Evolutionary conservation across 495 filamentous ascomycete genomes (phyloP), one percentile per base, ranked within the genome.

Genomic region (Talaromyces trachyspermus): DNA sequence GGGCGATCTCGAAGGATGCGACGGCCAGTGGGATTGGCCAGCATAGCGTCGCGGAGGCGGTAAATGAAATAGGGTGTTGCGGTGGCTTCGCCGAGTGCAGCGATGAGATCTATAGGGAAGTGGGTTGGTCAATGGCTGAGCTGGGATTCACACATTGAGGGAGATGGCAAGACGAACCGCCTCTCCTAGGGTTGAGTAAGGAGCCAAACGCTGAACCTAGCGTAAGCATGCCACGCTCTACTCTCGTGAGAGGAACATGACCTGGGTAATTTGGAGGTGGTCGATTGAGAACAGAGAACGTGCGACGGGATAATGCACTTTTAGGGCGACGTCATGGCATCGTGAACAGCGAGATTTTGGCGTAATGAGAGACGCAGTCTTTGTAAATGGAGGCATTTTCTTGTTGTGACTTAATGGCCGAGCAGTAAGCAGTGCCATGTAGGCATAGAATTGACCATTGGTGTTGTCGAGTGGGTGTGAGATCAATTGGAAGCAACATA

Each of bases 61-160:
- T 86, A 80, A 63, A 96, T 89, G 70, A 97, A 97, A 73, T 88
- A 95, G 22, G 94, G 92, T 25, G 89, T 87, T 43, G 89, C 86
- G 4, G 91, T 97, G 29, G 89, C 80, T 75, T 98, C 92, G 59
- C 89, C 94, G 12, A 95, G 81, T 19, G 89, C 76, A 18, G 92
- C 94, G 52, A 98, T 95, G 40, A 98, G 79, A 71, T 98, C 92
- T 90, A 39, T 30, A 30, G 6, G 12, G 7, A 30, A 30, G 12
- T 12, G 23, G 12, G 15, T 9, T 10, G 24, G 43, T 59, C 23
- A 61, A 26, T 25, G 12, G 37, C 17, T 43, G 33, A 39, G 46
- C 41, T 38, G 6, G 9, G 5, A 11, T 6, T 43, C 24, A 30
- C 1, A 7, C 17, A 37, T 12, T 38, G 26, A 14, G 26, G 7